Base-by-base conservation (phyloP, 768 basidiomycete species). In the Tricholoma matsutake region DNA sequence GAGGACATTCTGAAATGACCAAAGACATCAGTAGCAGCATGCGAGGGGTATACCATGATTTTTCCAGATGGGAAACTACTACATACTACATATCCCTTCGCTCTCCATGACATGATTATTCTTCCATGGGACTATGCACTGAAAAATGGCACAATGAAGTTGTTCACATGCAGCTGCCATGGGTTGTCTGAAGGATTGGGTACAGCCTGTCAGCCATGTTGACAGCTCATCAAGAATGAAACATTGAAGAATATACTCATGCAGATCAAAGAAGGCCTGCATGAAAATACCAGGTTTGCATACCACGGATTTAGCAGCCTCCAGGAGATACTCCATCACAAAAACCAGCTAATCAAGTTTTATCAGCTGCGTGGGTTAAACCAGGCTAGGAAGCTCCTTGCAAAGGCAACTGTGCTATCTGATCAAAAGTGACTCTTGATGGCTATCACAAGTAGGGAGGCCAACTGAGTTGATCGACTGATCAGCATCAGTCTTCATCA, bases 1-100 rank as follows among this genome's bases (percentile, higher is more conserved):
- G n/a, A 53, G 52, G 52, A 53, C 6, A 53, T 13, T 31, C 6
- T 53, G 25, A 31, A 53, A 53, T 1, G 1, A 53, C 52, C 13
- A 8, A 53, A 31, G 9, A 20, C 9, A 16, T 53, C 52, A 53
- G 52, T 13, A 13, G 1, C 18, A 9, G 13, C 8, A 3, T 64
- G 62, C 22, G 62, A 67, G 64, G 74, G 60, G 1, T 60, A 57
- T 25, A 20, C 11, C 63, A 51, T 72, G 1, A 22, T 29, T 7
- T 60, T 73, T 35, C 69, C 69, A 35, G 56, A 57, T 0, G 62
- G 64, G 28, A 62, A 64, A 59, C 69, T 58, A 29, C 65, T 68
- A 16, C 64, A 69, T 54, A 60, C 62, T 3, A 25, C 60, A 0
- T 74, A 71, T 61, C 71, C 69, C 0, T 74, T 71, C 57, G 57